phyloP scores from a whole-genome alignment of 2,329 filamentous ascomycete genomes.

The Cordyceps farinosa region DNA sequence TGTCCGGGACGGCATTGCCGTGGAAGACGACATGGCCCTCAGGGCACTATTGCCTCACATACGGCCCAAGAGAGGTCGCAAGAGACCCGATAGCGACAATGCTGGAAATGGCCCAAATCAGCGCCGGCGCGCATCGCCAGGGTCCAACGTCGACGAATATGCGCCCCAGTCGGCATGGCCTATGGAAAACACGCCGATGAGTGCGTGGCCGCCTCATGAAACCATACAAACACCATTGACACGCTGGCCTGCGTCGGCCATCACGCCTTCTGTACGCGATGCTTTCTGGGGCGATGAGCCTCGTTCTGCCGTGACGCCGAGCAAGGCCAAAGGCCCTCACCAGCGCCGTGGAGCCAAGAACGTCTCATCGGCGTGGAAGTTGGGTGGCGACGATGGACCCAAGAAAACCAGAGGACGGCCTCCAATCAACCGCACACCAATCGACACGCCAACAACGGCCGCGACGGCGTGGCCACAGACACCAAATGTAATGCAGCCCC shows the following conservation, averaged over 20 bases:
- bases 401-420: constrained; percentile 78
- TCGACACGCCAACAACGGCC: constrained; percentile 65
- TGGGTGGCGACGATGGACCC: constrained; percentile 55
- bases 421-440: constrained; percentile 59
- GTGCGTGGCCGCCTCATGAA: constrained; percentile 39
- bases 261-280: constrained; percentile 60
- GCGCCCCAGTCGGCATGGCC: constrained; percentile 27
- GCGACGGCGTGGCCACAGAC: constrained; percentile 51
- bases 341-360: constrained; percentile 73
- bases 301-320: constrained; percentile 69
- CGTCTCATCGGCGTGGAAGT: constrained; percentile 87
- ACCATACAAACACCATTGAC: constrained; percentile 59
- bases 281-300: constrained; percentile 60
- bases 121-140: constrained; percentile 58
- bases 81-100: constrained; percentile 62
- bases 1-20: constrained; percentile 73
- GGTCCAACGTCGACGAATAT: constrained; percentile 39
- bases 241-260: constrained; percentile 74
- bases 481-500: constrained; percentile 3
- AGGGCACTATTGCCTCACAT: constrained; percentile 78
- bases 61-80: constrained; percentile 57
- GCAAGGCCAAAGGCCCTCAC: constrained; percentile 44
- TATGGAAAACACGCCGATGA: constrained; percentile 35
- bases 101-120: constrained; percentile 50
- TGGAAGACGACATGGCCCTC: constrained; percentile 86